Evolutionary conservation across 2,329 filamentous ascomycete genomes (phyloP), one percentile per base, ranked within the genome.

Genomic region (Fusarium irregulare): DNA sequence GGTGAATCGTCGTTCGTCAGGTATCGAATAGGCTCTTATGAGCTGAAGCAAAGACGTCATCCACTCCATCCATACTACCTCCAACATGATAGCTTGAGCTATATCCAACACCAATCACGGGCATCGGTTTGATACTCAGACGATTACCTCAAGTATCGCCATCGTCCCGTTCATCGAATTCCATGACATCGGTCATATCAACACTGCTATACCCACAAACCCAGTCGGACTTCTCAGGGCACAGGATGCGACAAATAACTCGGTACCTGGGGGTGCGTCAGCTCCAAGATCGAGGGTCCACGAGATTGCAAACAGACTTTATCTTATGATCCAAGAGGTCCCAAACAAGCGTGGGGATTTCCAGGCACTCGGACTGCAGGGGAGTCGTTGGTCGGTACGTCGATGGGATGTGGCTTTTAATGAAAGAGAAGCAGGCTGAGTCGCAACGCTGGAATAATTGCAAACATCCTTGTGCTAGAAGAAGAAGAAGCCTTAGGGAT

Each of bases 291-390:
- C 12, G n/a, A 30, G 20, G 12, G 12, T 37, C 30, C 32, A 23
- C 14, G 12, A 37, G 32, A 16, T 23, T 28, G 42, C 6, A 59
- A 40, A 45, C 51, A 28, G 37, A 46, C 49, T 57, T 58, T 69
- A 66, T 56, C 59, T 28, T 32, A 4, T 54, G 64, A 11, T 60
- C 64, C 16, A 71, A 60, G 11, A 69, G 45, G 10, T 58, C 41
- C 27, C 56, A 69, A 32, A 69, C 68, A 30, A 71, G 54, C 37
- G 49, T 34, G 7, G 53, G 53, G 23, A 69, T 59, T 27, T 71
- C 65, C 21, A 70, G 48, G 32, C 40, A 48, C 21, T 58, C 57
- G 10, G 55, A 64, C 9, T 62, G 42, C 30, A 67, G 48, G 16
- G 55, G 57, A 12, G 54, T 48, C 20, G 57, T 70, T 18, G 61